phyloP scores from a whole-genome alignment of 306 rosid genomes.

The Prosopis cineraria region DNA sequence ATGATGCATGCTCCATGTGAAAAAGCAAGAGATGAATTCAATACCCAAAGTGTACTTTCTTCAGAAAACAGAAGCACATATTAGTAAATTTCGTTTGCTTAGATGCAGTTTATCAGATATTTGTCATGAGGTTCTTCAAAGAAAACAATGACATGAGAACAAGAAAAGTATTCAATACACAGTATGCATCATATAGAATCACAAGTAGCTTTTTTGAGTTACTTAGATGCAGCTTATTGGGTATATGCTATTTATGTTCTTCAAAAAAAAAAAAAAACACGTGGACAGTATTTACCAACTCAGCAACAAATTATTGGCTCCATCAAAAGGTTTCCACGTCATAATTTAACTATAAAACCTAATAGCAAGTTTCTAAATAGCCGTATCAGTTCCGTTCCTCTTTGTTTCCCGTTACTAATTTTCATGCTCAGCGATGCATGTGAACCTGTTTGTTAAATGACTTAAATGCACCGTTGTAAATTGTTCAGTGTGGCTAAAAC shows the following conservation, averaged over 20 bases:
- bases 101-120: not conserved
- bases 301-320: not conserved
- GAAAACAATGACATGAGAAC: not conserved
- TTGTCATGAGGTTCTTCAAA: not conserved
- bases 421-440: not conserved
- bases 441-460: conserved; percentile 1
- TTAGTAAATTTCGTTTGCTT: not conserved
- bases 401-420: not conserved
- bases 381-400: not conserved
- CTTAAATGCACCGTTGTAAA: conserved; percentile 15
- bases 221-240: not conserved
- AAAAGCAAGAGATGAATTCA: not conserved
- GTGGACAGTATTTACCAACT: not conserved
- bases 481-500: not conserved
- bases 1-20: not conserved
- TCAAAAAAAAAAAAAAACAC: not conserved
- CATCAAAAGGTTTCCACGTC: not conserved
- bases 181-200: not conserved
- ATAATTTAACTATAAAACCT: not conserved
- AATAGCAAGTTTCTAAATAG: not conserved
- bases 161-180: not conserved
- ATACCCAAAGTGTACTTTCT: not conserved
- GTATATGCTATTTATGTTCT: not conserved
- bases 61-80: not conserved
- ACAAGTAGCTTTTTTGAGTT: not conserved